Conservation (phyloP, 2,329 filamentous ascomycete species). For the Fragosphaeria purpurea region DNA sequence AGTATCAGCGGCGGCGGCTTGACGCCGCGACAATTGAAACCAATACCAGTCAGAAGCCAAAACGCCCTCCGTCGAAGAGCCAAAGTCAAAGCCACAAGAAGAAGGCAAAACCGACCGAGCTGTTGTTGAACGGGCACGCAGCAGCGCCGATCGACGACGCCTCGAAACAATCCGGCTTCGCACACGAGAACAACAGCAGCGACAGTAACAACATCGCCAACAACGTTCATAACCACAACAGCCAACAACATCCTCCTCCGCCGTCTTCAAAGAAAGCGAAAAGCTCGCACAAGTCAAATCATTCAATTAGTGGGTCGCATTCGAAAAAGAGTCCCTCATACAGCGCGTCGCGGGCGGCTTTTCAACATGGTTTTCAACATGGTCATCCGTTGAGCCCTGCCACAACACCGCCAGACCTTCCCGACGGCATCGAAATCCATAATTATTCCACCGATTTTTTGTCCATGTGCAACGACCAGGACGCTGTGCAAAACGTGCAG, state of each 20-base stretch:
- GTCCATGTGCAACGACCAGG: constrained; percentile 57
- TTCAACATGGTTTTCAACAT: constrained; percentile 33
- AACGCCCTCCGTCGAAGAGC: constrained; percentile 66
- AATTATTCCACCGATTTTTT: constrained; percentile 68
- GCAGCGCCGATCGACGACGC: constrained; percentile 44
- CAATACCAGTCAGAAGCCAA: constrained; percentile 57
- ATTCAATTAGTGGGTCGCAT: constrained; percentile 62
- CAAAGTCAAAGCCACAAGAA: constrained; percentile 62
- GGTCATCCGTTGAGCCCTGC: constrained; percentile 62
- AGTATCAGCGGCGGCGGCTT: constrained; percentile 56
- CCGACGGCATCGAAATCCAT: constrained; percentile 53
- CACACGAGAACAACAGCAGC: constrained; percentile 14
- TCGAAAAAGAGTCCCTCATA: constrained; percentile 55
- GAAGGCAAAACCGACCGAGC: constrained; percentile 62
- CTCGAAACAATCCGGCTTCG: constrained; percentile 27
- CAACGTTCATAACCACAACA: too few relatives aligned
- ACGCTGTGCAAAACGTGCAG: constrained; percentile 44
- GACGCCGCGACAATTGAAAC: constrained; percentile 33
- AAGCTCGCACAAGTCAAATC: constrained; percentile 67
- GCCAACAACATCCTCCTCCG: constrained; percentile 29
- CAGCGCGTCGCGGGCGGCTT: constrained; percentile 43
- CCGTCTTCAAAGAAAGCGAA: constrained; percentile 71
- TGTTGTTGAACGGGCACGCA: constrained; percentile 57
- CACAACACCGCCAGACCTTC: constrained; percentile 59
- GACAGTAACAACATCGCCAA: too few relatives aligned